Base-by-base conservation (phyloP, 2,329 filamentous ascomycete species). In the Fusarium bulbicola region DNA sequence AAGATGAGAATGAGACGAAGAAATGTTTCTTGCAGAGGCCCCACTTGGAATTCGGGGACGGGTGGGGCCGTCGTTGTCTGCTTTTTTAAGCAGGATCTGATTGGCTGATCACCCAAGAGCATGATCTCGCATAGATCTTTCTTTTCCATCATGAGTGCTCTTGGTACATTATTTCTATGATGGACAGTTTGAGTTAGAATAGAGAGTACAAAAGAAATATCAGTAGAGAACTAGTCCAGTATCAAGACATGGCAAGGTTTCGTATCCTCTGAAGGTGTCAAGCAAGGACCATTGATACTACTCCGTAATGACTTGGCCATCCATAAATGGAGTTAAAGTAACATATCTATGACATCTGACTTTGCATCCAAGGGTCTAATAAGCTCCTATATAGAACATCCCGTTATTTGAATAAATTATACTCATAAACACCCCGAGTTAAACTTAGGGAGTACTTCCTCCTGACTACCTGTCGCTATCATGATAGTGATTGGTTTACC, bases 11-110 rank as follows among this genome's bases (percentile, higher is more conserved):
- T 74, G 58, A 74, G 61, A 74, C 54, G 42, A 70, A 70, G 71
- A 74, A 74, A 74, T 57, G 71, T 74, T 73, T 74, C 71, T 73
- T 73, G 59, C 71, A 72, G 45, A 39, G 58, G 71, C 39, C 63
- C 71, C 71, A 74, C 71, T 65, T 59, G 39, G 60, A 50, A 26
- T 68, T 73, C 37, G 71, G 58, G 63, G 66, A 68, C 20, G 32
- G 59, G 59, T 65, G 63, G 67, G 49, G 47, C n/a, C 20, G 26
- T 49, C 21, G n/a, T 39, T 53, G 54, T 68, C 59, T 72, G 59
- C 68, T 72, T 72, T 68, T 68, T 74, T 72, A 64, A 24, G 15
- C 21, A 34, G n/a, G 16, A 32, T 59, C n/a, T 73, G 63, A 73
- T 73, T 73, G 71, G 71, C 7, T 49, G 28, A 11, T 26, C 10